phyloP scores from a whole-genome alignment of 2,329 filamentous ascomycete species.

The Talaromyces marneffei region DNA sequence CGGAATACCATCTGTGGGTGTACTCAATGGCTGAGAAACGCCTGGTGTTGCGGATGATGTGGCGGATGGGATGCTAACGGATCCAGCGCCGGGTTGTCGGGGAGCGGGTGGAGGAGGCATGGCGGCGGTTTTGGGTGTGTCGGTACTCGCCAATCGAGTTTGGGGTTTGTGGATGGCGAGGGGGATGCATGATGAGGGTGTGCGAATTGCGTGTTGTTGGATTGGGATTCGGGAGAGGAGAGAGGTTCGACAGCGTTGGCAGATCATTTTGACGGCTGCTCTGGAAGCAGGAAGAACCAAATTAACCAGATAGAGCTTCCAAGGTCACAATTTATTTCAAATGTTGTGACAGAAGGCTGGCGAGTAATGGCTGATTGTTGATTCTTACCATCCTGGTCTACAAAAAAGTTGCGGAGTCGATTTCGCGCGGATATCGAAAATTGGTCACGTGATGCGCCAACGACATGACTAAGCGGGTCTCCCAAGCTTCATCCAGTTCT shows the following conservation, averaged over 20 bases:
- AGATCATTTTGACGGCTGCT: conserved; percentile 31
- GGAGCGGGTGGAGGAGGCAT: conserved; percentile 26
- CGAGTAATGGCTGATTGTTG: background rate
- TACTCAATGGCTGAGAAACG: conserved; percentile 38
- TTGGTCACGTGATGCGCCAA: background rate
- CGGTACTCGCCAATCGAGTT: conserved; percentile 28
- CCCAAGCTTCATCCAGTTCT: no score
- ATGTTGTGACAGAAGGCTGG: background rate
- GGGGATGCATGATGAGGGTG: conserved; percentile 25
- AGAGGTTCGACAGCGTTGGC: conserved; percentile 36
- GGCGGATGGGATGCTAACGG: conserved; percentile 29
- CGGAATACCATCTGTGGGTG: conserved; percentile 25
- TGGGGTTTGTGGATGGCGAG: conserved; percentile 26
- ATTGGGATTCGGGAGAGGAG: conserved; percentile 34
- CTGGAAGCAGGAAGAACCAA: background rate
- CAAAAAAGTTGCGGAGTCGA: conserved; percentile 3
- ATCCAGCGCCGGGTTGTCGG: conserved; percentile 27
- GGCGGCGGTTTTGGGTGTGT: conserved; percentile 20
- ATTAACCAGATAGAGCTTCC: no score
- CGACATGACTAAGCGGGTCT: background rate
- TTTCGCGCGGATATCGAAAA: background rate
- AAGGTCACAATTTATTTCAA: background rate
- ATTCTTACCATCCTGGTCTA: background rate
- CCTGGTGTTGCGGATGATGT: conserved; percentile 37
- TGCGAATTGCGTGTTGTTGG: conserved; percentile 25